These are phyloP conservation scores for Ceratocystis eucalypticola DNA, from an alignment of 2,329 filamentous ascomycete genomes.

Conservation along the genomic window DNA sequence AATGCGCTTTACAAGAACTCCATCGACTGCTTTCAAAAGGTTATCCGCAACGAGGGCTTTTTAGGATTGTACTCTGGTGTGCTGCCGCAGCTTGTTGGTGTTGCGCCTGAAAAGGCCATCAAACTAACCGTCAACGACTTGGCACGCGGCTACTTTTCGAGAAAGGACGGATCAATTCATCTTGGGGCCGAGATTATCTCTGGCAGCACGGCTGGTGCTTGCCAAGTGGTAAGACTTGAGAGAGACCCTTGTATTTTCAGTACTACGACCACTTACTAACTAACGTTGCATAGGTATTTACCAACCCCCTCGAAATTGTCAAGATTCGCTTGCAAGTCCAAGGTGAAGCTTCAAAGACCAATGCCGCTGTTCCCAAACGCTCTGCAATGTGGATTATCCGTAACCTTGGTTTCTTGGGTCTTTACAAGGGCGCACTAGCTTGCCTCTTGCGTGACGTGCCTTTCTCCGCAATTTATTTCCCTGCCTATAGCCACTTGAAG, in stretches of 20 bases:
- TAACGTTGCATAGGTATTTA: constrained; percentile 56
- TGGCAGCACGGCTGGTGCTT: constrained; percentile 78
- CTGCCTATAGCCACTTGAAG: constrained; percentile 89
- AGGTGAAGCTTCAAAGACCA: constrained; percentile 81
- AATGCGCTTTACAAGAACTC: constrained; percentile 94
- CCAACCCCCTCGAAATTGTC: constrained; percentile 95
- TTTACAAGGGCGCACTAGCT: constrained; percentile 93
- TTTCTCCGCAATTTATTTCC: constrained; percentile 98
- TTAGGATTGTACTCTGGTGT: constrained; percentile 87
- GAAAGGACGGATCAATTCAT: constrained; percentile 60
- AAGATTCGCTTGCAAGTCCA: constrained; percentile 98
- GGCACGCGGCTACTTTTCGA: constrained; percentile 61
- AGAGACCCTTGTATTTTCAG: background rate
- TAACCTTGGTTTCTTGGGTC: constrained; percentile 81
- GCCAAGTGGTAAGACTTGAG: constrained; percentile 69
- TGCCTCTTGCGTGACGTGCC: constrained; percentile 92
- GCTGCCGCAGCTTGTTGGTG: constrained; percentile 85
- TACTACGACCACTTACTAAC: constrained; percentile 15
- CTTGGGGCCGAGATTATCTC: constrained; percentile 63
- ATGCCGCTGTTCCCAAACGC: constrained; percentile 58
- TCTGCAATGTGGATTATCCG: constrained; percentile 96
- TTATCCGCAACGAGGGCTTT: constrained; percentile 83
- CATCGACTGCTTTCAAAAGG: constrained; percentile 85
- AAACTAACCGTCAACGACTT: constrained; percentile 97
- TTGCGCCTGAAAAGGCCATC: constrained; percentile 98